Base-by-base conservation (phyloP, 257 asterid species). In the Marsdenia floribunda region DNA sequence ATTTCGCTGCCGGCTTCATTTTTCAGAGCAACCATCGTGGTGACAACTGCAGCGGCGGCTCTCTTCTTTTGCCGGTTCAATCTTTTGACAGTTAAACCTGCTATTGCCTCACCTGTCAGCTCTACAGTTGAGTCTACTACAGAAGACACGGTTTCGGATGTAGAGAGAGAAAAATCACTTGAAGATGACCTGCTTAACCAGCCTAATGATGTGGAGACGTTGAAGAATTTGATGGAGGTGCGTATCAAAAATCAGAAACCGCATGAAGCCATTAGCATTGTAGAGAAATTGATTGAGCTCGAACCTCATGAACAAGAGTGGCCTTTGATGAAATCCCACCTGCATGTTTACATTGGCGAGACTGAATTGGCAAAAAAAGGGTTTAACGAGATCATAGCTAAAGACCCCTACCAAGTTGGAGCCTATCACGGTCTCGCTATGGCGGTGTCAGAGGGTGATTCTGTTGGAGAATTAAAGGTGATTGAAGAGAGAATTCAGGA, bases 371-470 rank as follows among this genome's bases (percentile, higher is more conserved):
- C 98, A 0, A 92, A 82, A 78, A 69, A 68, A 5, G 90, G 90
- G 53, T 95, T 95, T 79, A 61, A 70, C 63, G 94, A 90, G 82
- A 83, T 95, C 26, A 35, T 92, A 11, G 72, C 78, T 26, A 90
- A 86, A 63, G 96, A 95, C 59, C 96, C 98, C 29, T 80, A 82
- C 4, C 84, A 87, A 0, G 94, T 95, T 3, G 99, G 93, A 75
- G 99, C 98, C 0, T 95, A 90, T 78, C 99, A 92, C 19, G 98
- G 99, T 7, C 88, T 95, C 11, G 94, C 90, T 4, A 87, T 92
- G 3, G 94, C 95, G 1, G 93, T 87, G 0, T 86, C 96, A 0
- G 86, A 86, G 61, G 92, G 84, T 75, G 94, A 87, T 12, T 82
- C 89, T 21, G 68, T 70, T 0, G 83, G 81, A 35, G 96, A 86